Base-by-base conservation (phyloP, 768 basidiomycete species). In the Leucocoprinus birnbaumii region DNA sequence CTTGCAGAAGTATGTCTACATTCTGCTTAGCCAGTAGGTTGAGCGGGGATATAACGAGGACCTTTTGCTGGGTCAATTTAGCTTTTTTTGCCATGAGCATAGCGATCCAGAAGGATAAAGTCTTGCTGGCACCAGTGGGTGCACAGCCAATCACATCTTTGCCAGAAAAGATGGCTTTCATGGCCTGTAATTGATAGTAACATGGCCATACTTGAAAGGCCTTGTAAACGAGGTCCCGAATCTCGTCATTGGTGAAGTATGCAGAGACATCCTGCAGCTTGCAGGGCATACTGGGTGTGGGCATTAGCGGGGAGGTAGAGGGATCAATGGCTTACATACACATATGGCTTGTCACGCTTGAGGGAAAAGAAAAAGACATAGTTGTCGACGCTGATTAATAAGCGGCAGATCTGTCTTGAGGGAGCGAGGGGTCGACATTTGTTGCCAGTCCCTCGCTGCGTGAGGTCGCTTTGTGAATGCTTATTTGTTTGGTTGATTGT, bases 11-110 rank as follows among this genome's bases (percentile, higher is more conserved):
- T 2, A 70, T 49, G 4, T 51, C 41, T 2, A 56, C 58, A 56
- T 65, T 67, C 51, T 73, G 68, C 11, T 60, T 56, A 8, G 68
- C 69, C 1, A 73, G 63, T 2, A 71, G 53, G 46, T 69, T 71
- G 2, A 71, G 57, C 1, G 68, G 64, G 3, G 67, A 66, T 3
- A 69, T 62, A 27, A 71, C 57, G n/a, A 70, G 56, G 7, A 54
- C 49, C 47, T 55, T 63, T 42, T 49, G 53, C 11, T 31, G 31
- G 14, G 57, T 52, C 3, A 21, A 21, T n/a, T 53, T 54, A 3
- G 59, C 55, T 42, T 51, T 48, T 7, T 58, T 46, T 3, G 56
- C 52, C 58, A 63, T 61, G 34, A 63, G 41, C 11, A 63, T 40
- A 0, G 62, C 16, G 5, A 63, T 63, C 57, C 58, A 63, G 37